Conservation (phyloP, 306 rosid species). For the Cucumis hystrix region DNA sequence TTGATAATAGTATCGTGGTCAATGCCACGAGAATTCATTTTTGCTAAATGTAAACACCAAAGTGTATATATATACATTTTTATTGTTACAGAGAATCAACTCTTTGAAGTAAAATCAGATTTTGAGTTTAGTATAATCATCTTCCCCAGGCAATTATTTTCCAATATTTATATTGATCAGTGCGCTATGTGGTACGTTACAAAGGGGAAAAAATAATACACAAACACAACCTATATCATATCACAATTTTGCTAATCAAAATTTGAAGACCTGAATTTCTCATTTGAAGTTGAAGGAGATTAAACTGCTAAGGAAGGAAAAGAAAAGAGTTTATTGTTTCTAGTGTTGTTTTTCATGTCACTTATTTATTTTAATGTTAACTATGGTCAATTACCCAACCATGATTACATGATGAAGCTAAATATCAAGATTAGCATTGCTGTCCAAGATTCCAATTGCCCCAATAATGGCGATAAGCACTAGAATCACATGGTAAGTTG, state of each 20-base stretch:
- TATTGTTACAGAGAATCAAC: background rate
- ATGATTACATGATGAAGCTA: background rate
- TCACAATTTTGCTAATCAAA: background rate
- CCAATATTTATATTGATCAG: background rate
- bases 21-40: background rate
- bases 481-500: background rate
- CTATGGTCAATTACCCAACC: background rate
- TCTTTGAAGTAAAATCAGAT: background rate
- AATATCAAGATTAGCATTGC: background rate
- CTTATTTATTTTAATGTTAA: background rate
- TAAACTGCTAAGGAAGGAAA: background rate
- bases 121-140: background rate
- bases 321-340: background rate
- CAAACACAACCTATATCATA: background rate
- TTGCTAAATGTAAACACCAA: background rate
- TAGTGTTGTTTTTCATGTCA: background rate
- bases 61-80: background rate
- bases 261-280: background rate
- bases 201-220: background rate
- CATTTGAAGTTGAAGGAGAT: background rate
- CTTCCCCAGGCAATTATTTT: background rate
- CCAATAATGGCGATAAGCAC: background rate
- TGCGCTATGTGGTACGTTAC: background rate
- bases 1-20: background rate
- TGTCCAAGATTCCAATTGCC: background rate